These are phyloP conservation scores for Beta vulgaris DNA, from an alignment of 148 eudicot species.

Conservation along the genomic window DNA sequence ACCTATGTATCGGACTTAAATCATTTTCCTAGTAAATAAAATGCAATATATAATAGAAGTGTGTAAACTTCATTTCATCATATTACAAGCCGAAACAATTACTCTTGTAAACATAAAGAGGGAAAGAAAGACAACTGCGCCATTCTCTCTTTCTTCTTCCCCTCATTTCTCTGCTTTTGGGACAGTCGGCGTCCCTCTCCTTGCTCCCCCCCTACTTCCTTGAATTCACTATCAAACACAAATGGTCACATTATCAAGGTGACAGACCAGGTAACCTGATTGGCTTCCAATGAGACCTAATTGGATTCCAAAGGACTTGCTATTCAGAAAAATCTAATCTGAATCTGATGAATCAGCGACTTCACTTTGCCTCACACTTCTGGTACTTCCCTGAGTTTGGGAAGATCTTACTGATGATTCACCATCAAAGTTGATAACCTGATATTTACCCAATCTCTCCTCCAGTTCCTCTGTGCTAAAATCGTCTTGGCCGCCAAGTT, in stretches of 20 bases:
- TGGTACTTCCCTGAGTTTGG: slow-evolving; percentile 46
- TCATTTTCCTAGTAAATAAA: not conserved
- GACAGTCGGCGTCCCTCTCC: not conserved
- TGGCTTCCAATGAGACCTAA: too few relatives aligned
- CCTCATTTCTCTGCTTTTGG: not conserved
- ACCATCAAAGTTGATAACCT: slow-evolving; percentile 72
- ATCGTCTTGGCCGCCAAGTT: slow-evolving; percentile 82
- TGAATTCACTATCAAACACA: not conserved
- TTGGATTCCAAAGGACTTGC: not conserved
- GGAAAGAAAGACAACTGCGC: not conserved
- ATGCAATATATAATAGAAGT: not conserved
- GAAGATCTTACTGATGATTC: slow-evolving; percentile 71
- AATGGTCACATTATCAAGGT: not conserved
- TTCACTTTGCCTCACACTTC: slow-evolving; percentile 71
- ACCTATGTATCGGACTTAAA: too few relatives aligned
- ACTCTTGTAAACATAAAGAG: not conserved
- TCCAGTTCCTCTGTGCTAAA: slow-evolving; percentile 89
- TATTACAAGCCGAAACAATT: not conserved
- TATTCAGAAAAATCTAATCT: slow-evolving; percentile 36
- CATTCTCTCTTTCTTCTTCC: not conserved
- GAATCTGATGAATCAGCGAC: slow-evolving; percentile 68
- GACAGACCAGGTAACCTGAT: not conserved
- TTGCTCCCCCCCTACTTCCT: not conserved
- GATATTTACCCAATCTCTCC: slow-evolving; percentile 77
- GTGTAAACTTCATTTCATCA: slow-evolving; percentile 1